Evolutionary conservation across 2,329 filamentous ascomycete species (phyloP).

Genomic region (Neoscytalidium dimidiatum): DNA sequence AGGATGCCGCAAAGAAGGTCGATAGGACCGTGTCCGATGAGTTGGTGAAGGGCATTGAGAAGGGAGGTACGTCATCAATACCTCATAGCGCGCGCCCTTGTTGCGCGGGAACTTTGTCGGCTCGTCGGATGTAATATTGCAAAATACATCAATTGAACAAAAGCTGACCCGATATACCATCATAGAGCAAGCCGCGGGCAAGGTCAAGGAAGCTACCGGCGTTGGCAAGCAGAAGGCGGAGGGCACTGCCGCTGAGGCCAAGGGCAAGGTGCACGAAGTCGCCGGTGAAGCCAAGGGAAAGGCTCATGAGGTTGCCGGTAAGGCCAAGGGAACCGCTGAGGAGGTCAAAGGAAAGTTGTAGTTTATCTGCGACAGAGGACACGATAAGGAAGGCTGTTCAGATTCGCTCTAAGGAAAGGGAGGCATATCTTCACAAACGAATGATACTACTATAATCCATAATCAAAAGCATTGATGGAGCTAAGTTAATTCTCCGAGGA

Average conservation of each 20-base stretch:
- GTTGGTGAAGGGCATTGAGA: slow-evolving; percentile 64
- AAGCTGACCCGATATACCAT: neutral
- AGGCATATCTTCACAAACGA: neutral
- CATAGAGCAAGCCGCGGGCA: slow-evolving; percentile 53
- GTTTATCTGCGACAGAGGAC: neutral
- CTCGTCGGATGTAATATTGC: neutral
- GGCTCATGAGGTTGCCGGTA: slow-evolving; percentile 41
- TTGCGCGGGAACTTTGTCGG: neutral
- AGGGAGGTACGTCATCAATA: slow-evolving; percentile 54
- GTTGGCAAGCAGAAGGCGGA: slow-evolving; percentile 38
- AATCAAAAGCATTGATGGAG: neutral
- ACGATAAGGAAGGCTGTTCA: neutral
- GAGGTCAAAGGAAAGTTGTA: slow-evolving; percentile 31
- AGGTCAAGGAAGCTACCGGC: slow-evolving; percentile 44
- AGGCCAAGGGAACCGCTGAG: slow-evolving; percentile 50
- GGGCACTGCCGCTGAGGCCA: slow-evolving; percentile 33
- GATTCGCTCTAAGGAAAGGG: neutral
- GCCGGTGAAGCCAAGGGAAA: slow-evolving; percentile 51
- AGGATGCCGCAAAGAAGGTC: slow-evolving; percentile 60
- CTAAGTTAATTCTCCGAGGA: too few relatives aligned
- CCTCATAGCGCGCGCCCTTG: neutral
- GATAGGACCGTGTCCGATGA: slow-evolving; percentile 58
- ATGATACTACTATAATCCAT: neutral
- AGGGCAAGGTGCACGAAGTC: slow-evolving; percentile 43
- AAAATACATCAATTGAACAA: neutral